phyloP scores from a whole-genome alignment of 768 basidiomycete species.

The Exsudoporus frostii region DNA sequence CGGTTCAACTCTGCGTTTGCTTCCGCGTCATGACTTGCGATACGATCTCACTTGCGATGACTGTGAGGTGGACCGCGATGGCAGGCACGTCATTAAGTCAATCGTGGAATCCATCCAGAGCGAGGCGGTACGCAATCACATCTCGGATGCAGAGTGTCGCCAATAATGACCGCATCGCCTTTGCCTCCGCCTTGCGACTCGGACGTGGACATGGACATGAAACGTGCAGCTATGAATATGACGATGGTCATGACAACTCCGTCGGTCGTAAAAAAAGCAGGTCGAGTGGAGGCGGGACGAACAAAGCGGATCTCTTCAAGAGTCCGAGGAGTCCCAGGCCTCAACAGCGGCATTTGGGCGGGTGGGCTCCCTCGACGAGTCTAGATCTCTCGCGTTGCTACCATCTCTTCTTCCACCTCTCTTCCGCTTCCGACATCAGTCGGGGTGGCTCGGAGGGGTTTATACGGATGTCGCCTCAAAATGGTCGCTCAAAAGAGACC shows the following conservation, averaged over 20 bases:
- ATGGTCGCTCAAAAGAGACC: neutral
- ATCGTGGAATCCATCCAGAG: neutral
- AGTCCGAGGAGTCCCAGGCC: neutral
- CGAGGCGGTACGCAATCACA: neutral
- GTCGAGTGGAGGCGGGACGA: neutral
- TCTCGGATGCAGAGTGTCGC: neutral
- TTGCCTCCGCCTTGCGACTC: neutral
- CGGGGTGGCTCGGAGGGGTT: neutral
- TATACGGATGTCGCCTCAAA: neutral
- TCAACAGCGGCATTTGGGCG: neutral
- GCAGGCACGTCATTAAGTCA: neutral
- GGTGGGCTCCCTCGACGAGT: neutral
- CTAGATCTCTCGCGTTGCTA: neutral
- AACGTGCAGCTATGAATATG: neutral
- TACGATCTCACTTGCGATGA: neutral
- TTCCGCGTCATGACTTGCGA: neutral
- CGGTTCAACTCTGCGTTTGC: neutral
- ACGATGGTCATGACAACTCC: neutral
- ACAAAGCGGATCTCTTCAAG: constrained; percentile 1
- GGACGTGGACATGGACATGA: too few species aligned
- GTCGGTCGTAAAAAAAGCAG: neutral
- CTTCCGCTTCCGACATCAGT: neutral
- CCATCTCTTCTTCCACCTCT: neutral
- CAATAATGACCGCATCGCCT: neutral
- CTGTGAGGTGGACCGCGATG: neutral